Base-by-base conservation (phyloP, 768 basidiomycete genomes). In the Mycena olivaceomarginata region DNA sequence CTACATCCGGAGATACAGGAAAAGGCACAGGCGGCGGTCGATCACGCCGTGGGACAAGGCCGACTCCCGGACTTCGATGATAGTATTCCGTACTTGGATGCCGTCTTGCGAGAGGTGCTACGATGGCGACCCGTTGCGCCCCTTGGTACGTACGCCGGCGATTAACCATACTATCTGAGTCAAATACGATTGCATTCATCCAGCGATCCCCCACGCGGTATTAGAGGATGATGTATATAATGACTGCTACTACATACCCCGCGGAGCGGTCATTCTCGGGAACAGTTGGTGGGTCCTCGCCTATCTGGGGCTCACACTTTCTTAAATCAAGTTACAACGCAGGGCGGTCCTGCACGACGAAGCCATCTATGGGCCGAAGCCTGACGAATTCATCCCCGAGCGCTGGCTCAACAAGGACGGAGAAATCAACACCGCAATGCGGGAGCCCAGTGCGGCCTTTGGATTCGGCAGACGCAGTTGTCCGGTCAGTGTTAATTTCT, bases 291-390 rank as follows among this genome's bases (percentile, higher is more conserved):
- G 25, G 11, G 46, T 67, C 31, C 31, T 25, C 22, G 12, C 18
- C 18, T 62, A 40, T 62, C 37, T 40, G 8, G 6, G 37, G 15
- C 18, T 40, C 16, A 9, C 60, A 6, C 60, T 62, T 40, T 5
- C 15, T 20, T 62, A 18, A 51, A 48, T 48, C 22, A 10, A 25
- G 25, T 25, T 25, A 25, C 25, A 25, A 13, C 18, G 37, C 45
- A 51, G 66, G 66, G 66, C 66, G 46, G 15, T 67, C 18, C 25
- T 67, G 18, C 66, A 69, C 67, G 51, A 69, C 56, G 67, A 69
- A 20, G 53, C 51, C 10, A 57, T 20, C 6, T 69, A 56, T 43
- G 67, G 67, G 39, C 39, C 67, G 10, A 57, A 57, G 8, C 10
- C 67, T 4, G 41, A 43, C 20, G n/a, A 43, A 43, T 69, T 69